Evolutionary conservation across 2,329 filamentous ascomycete species (phyloP).

Genomic region (Dothiorella sarmentorum): DNA sequence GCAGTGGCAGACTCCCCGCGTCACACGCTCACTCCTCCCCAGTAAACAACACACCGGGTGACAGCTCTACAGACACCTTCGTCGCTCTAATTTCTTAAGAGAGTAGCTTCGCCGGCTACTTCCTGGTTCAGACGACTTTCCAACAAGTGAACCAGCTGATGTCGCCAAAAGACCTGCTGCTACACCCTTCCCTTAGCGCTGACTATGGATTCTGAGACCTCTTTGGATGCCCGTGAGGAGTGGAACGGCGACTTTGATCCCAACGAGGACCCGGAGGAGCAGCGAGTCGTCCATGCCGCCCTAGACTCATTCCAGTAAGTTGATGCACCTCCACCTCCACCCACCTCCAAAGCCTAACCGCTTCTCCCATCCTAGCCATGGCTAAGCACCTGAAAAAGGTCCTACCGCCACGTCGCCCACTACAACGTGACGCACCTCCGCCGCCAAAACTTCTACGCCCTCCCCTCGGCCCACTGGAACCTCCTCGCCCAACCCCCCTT

Average conservation of each 20-base stretch:
- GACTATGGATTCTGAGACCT: constrained; percentile 6
- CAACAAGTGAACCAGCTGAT: not conserved
- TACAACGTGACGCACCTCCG: constrained; percentile 88
- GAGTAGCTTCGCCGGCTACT: not conserved
- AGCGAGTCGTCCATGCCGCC: constrained; percentile 72
- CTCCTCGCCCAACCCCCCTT: constrained; percentile 79
- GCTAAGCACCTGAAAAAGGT: constrained; percentile 47
- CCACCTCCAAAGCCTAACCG: not conserved
- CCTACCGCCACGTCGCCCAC: constrained; percentile 81
- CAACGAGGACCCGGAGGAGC: constrained; percentile 74
- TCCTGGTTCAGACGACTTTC: not conserved
- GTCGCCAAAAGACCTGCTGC: not conserved
- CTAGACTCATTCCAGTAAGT: constrained; percentile 88
- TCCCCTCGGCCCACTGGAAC: constrained; percentile 79
- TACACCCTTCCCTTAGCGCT: not conserved
- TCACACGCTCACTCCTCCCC: not conserved
- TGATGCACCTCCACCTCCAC: not conserved
- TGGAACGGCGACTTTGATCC: constrained; percentile 65
- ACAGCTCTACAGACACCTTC: not conserved
- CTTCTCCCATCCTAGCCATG: not conserved
- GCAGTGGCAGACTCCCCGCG: too few relatives aligned
- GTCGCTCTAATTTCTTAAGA: not conserved
- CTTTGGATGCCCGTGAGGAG: constrained; percentile 21
- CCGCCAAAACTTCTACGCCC: constrained; percentile 87
- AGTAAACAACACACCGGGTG: not conserved